Evolutionary conservation across 2,329 filamentous ascomycete species (phyloP).

Genomic region (Cordyceps tenuipes): DNA sequence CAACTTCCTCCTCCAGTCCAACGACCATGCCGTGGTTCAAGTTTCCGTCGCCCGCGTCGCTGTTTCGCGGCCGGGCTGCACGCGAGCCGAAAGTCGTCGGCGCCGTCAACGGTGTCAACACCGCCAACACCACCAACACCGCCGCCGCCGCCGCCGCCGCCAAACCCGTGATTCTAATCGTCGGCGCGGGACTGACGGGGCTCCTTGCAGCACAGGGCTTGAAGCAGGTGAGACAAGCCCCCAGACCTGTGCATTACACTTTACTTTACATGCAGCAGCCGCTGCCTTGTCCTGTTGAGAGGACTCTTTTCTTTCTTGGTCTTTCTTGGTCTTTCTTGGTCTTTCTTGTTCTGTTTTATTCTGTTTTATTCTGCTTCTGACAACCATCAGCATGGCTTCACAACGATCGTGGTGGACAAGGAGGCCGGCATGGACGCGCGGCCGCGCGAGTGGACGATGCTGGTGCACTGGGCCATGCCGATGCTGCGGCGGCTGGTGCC

Average conservation of each 20-base stretch:
- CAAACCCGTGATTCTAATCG: conserved; percentile 2
- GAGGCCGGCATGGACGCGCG: conserved; percentile 23
- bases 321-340: too few species aligned
- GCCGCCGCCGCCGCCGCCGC: background rate
- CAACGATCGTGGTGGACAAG: conserved; percentile 24
- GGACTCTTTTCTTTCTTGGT: too few species aligned
- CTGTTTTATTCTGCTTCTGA: too few species aligned
- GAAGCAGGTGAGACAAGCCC: conserved; percentile 21
- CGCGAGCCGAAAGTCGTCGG: background rate
- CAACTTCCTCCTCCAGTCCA: background rate
- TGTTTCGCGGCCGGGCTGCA: background rate
- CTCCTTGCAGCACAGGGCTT: conserved; percentile 29
- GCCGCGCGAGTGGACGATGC: conserved; percentile 31
- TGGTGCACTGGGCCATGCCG: conserved; percentile 32
- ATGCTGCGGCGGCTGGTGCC: conserved; percentile 27
- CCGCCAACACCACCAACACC: too few species aligned
- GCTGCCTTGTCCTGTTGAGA: too few species aligned
- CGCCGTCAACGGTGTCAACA: too few species aligned
- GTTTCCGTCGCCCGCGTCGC: background rate
- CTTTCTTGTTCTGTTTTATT: too few species aligned
- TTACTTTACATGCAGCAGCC: too few species aligned
- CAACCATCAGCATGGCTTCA: conserved; percentile 23
- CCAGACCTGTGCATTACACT: too few species aligned
- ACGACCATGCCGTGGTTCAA: background rate
- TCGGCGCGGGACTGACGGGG: conserved; percentile 31